Evolutionary conservation across 352 stramenopile species (phyloP).

Genomic region (Phytophthora sp.): DNA sequence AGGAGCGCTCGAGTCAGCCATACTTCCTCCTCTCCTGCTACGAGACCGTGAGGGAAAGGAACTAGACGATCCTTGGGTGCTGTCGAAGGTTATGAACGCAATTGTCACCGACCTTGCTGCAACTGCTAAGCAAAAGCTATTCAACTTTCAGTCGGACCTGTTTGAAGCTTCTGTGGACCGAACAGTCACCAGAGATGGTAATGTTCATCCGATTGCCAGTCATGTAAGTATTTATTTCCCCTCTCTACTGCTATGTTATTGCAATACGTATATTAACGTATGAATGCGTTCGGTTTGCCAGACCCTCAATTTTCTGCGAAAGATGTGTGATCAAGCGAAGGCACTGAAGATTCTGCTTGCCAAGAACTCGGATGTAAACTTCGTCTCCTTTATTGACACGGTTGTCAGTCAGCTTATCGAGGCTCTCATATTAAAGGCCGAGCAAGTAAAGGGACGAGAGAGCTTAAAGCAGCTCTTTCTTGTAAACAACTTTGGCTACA

Average conservation of each 20-base stretch:
- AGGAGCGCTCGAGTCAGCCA: conserved; percentile 43
- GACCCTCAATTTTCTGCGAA: conserved; percentile 79
- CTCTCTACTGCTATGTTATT: neutral
- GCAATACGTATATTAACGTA: neutral
- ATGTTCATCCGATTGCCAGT: conserved; percentile 79
- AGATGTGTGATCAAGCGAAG: conserved; percentile 72
- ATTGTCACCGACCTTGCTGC: conserved; percentile 52
- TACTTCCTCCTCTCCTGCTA: conserved; percentile 66
- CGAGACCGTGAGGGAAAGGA: conserved; percentile 66
- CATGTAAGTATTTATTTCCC: conserved; percentile 54
- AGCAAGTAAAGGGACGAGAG: conserved; percentile 57
- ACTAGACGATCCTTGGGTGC: conserved; percentile 70
- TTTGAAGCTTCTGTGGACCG: conserved; percentile 53
- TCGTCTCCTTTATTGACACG: conserved; percentile 64
- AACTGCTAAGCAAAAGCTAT: conserved; percentile 64
- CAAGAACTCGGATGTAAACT: conserved; percentile 58
- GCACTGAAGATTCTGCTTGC: conserved; percentile 61
- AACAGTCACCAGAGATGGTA: conserved; percentile 70
- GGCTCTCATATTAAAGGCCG: conserved; percentile 55
- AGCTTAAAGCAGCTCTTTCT: conserved; percentile 90
- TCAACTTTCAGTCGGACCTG: conserved; percentile 69
- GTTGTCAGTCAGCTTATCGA: conserved; percentile 76
- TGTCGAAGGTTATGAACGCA: conserved; percentile 50
- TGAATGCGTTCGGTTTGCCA: conserved; percentile 16
- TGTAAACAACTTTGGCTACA: conserved; percentile 94